Percentiles rank a stretch among this genome's conserved stretches.
Conservation (phyloP, 192 early-diverging fungal genomes). For the Backusella luteola region DNA sequence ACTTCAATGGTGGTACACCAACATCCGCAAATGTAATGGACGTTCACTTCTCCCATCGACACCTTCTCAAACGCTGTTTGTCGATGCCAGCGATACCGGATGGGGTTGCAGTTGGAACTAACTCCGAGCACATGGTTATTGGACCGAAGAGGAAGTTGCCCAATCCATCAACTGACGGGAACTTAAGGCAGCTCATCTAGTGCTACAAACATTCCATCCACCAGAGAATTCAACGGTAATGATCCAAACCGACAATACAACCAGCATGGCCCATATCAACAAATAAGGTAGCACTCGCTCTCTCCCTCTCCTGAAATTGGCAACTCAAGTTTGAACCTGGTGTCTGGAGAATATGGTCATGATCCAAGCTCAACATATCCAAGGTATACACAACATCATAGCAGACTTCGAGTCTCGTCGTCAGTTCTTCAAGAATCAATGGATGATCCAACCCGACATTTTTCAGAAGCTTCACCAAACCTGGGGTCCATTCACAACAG, state of each 20-base stretch:
- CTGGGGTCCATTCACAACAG: not conserved
- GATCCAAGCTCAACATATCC: slow-evolving; percentile 10
- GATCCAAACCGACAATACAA: slow-evolving; percentile 18
- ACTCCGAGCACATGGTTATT: slow-evolving; percentile 5
- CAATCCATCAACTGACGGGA: slow-evolving; percentile 38
- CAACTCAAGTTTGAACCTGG: not conserved
- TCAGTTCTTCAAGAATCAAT: slow-evolving; percentile 13
- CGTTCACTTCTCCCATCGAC: slow-evolving; percentile 14
- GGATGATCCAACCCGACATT: not conserved
- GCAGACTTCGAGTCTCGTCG: slow-evolving; percentile 8
- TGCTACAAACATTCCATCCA: not conserved
- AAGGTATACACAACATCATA: not conserved
- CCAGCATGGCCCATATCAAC: slow-evolving; percentile 11
- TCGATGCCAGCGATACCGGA: slow-evolving; percentile 29
- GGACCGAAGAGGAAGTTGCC: slow-evolving; percentile 5
- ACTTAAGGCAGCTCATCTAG: slow-evolving; percentile 15
- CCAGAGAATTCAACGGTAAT: not conserved
- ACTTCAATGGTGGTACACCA: slow-evolving; percentile 10
- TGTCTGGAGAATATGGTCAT: not conserved
- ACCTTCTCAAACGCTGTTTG: slow-evolving; percentile 25
- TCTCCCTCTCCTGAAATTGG: slow-evolving; percentile 19
- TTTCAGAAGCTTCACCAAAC: not conserved
- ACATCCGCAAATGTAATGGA: slow-evolving; percentile 26
- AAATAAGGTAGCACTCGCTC: slow-evolving; percentile 25
- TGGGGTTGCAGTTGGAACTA: slow-evolving; percentile 19